These are phyloP conservation scores for Barnettozyma populi DNA, from an alignment of 805 yeast genomes.

Conservation along the genomic window DNA sequence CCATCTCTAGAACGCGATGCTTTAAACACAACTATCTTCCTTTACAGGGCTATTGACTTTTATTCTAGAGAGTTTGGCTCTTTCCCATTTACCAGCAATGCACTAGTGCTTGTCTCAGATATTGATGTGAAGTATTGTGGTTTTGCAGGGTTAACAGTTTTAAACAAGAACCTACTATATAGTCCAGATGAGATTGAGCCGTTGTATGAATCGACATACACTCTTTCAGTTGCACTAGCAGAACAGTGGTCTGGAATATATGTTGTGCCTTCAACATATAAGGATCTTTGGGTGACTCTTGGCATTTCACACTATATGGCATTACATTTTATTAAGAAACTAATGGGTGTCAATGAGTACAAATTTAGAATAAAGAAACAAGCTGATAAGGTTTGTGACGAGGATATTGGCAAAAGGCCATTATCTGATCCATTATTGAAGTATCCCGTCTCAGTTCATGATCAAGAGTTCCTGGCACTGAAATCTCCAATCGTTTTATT, in stretches of 20 bases:
- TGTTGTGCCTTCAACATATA: slow-evolving; percentile 71
- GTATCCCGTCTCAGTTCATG: slow-evolving; percentile 59
- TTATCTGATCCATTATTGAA: slow-evolving; percentile 64
- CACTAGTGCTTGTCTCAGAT: slow-evolving; percentile 67
- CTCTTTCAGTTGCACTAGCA: slow-evolving; percentile 64
- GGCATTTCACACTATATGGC: slow-evolving; percentile 88
- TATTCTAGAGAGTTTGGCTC: slow-evolving; percentile 88
- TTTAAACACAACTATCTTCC: slow-evolving; percentile 67
- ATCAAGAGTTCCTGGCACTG: slow-evolving; percentile 61
- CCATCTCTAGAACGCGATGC: slow-evolving; percentile 55
- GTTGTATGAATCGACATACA: slow-evolving; percentile 61
- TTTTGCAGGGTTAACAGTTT: slow-evolving; percentile 69
- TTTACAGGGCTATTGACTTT: slow-evolving; percentile 75
- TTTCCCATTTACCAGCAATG: slow-evolving; percentile 81
- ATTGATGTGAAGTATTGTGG: slow-evolving; percentile 44
- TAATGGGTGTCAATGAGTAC: slow-evolving; percentile 83
- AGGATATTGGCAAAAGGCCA: slow-evolving; percentile 77
- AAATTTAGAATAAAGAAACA: slow-evolving; percentile 61
- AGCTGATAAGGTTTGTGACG: slow-evolving; percentile 61
- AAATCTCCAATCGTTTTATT: slow-evolving; percentile 84
- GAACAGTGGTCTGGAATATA: slow-evolving; percentile 93
- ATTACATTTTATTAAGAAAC: slow-evolving; percentile 53
- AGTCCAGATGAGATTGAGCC: slow-evolving; percentile 77
- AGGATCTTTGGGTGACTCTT: slow-evolving; percentile 84
- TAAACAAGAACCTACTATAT: slow-evolving; percentile 59